Evolutionary conservation across 2,329 filamentous ascomycete species (phyloP).

Genomic region (Helicocarpus griseus): DNA sequence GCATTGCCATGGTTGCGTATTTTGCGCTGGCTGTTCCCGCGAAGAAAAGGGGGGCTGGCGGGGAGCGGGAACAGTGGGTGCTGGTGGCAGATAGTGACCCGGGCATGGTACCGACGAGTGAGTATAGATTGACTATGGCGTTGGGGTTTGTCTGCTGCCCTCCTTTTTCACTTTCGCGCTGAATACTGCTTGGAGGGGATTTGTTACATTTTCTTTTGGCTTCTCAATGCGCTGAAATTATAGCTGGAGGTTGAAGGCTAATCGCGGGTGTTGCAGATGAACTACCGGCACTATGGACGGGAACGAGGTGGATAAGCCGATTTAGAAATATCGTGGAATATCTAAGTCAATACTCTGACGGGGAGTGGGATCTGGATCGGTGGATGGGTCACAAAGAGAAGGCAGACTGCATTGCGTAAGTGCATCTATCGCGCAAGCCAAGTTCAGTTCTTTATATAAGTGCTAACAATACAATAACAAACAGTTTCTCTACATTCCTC

Average conservation of each 20-base stretch:
- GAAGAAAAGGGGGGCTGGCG: conserved; percentile 1
- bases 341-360: conserved; percentile 37
- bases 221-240: neutral
- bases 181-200: no score
- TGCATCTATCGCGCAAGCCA: neutral
- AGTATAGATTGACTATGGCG: conserved; percentile 23
- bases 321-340: conserved; percentile 47
- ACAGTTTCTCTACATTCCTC: conserved; percentile 55
- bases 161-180: neutral
- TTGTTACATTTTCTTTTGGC: no score
- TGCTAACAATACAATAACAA: neutral
- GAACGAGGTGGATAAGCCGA: conserved; percentile 42
- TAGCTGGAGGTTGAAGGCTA: neutral
- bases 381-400: conserved; percentile 32
- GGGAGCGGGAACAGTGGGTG: conserved; percentile 49
- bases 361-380: conserved; percentile 40
- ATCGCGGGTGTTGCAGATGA: conserved; percentile 33
- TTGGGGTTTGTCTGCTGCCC: neutral
- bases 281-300: conserved; percentile 49
- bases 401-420: conserved; percentile 43
- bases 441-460: neutral
- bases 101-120: conserved; percentile 60
- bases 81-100: conserved; percentile 66
- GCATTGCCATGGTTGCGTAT: conserved; percentile 72
- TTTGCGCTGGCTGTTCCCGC: conserved; percentile 52